phyloP scores from a whole-genome alignment of 345 rosid species.

The Kandelia obovata region DNA sequence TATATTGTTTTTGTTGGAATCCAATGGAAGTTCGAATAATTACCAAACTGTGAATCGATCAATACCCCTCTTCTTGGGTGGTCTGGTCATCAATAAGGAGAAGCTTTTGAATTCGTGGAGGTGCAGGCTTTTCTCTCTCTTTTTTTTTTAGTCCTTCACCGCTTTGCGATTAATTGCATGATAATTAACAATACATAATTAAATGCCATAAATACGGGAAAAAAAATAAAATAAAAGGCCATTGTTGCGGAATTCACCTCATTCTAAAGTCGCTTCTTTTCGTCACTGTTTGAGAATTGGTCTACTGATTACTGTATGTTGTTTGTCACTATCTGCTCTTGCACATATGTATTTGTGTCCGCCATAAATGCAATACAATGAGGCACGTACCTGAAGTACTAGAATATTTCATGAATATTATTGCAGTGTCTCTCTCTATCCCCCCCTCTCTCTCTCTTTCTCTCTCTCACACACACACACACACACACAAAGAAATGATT shows the following conservation, averaged over 20 bases:
- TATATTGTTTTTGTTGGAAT: conserved; percentile 13
- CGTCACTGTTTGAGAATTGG: no score
- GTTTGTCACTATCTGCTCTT: no score
- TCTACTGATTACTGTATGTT: no score
- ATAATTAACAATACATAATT: conserved; percentile 3
- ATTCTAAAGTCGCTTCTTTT: not conserved
- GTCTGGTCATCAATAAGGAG: not conserved
- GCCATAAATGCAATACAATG: no score
- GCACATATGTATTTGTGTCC: no score
- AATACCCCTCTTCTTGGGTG: not conserved
- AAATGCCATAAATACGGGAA: not conserved
- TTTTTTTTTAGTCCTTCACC: not conserved
- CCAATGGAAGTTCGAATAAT: conserved; percentile 20
- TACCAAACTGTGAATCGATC: conserved; percentile 7
- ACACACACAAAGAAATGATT: no score
- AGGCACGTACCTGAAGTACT: no score
- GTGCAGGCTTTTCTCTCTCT: not conserved
- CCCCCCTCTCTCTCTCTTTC: no score
- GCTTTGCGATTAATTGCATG: not conserved
- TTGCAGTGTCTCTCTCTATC: no score
- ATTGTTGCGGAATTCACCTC: conserved; percentile 5
- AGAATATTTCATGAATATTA: no score
- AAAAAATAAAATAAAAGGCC: conserved; percentile 1
- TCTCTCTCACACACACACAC: no score
- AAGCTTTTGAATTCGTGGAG: not conserved